phyloP scores from a whole-genome alignment of 768 basidiomycete genomes.

The Phylloporus scabripes region DNA sequence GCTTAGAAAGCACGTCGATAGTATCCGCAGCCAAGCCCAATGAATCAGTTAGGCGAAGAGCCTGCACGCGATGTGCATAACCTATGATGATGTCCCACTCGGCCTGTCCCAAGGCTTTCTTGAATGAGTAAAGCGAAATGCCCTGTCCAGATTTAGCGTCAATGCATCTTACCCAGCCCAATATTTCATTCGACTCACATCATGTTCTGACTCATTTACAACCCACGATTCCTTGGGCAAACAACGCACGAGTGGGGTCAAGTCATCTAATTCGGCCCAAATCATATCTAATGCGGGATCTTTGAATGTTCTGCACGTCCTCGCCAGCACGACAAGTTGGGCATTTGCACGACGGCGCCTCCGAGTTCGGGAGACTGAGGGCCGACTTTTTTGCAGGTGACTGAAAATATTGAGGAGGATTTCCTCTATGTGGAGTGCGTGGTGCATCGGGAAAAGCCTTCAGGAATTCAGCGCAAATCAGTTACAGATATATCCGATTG shows the following conservation, averaged over 20 bases:
- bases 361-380: too few species aligned
- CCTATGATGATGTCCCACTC: constrained; percentile 11
- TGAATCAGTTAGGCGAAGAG: not conserved
- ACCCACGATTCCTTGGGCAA: constrained; percentile 2
- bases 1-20: constrained; percentile 2
- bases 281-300: constrained; percentile 8
- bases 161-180: too few species aligned
- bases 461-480: too few species aligned
- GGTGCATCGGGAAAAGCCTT: not conserved
- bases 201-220: not conserved
- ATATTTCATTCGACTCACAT: constrained; percentile 2
- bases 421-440: constrained; percentile 5
- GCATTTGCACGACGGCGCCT: not conserved
- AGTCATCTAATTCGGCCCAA: constrained; percentile 8
- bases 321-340: constrained; percentile 1
- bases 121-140: not conserved
- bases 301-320: constrained; percentile 15
- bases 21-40: not conserved
- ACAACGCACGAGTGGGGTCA: constrained; percentile 10
- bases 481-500: too few species aligned
- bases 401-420: constrained; percentile 11
- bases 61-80: constrained; percentile 8
- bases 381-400: not conserved
- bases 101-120: not conserved
- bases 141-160: too few species aligned